Evolutionary conservation across 2,329 filamentous ascomycete species (phyloP).

Genomic region (Paecilomyces sp.): DNA sequence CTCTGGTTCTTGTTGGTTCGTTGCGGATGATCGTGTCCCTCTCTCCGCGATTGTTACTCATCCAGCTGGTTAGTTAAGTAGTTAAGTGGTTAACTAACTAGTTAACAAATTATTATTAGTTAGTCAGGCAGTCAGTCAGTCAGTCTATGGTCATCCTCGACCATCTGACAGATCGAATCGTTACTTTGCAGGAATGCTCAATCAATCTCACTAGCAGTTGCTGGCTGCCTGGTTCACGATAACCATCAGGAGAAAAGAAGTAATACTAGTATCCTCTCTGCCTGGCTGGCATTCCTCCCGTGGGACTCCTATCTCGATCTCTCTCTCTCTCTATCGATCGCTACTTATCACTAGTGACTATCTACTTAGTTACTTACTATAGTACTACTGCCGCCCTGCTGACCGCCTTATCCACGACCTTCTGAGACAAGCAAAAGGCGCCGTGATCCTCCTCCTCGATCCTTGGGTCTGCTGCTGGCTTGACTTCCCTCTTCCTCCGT

Average conservation of each 20-base stretch:
- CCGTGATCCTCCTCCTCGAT: not conserved
- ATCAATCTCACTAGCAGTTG: too few relatives aligned
- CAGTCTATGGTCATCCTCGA: not conserved
- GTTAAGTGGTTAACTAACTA: too few relatives aligned
- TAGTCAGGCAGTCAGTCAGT: too few relatives aligned
- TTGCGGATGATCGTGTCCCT: not conserved
- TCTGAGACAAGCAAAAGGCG: not conserved
- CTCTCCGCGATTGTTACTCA: not conserved
- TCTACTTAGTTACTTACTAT: too few relatives aligned
- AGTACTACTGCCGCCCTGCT: not conserved
- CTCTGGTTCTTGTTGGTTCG: not conserved
- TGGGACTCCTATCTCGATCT: too few relatives aligned
- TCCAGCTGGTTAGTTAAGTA: too few relatives aligned
- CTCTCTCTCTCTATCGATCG: not conserved
- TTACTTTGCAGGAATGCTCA: too few relatives aligned
- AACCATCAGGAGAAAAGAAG: too few relatives aligned
- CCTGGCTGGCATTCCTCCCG: too few relatives aligned
- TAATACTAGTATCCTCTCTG: too few relatives aligned
- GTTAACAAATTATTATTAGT: too few relatives aligned
- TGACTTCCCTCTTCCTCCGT: constrained; percentile 3
- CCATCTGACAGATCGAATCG: not conserved
- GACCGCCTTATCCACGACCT: constrained; percentile 1
- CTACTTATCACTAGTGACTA: not conserved
- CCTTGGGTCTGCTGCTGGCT: constrained; percentile 1
- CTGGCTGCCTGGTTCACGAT: too few relatives aligned